These are phyloP conservation scores for Rhynchospora tenuis DNA, from an alignment of 176 grass and related monocot species.

Conservation along the genomic window DNA sequence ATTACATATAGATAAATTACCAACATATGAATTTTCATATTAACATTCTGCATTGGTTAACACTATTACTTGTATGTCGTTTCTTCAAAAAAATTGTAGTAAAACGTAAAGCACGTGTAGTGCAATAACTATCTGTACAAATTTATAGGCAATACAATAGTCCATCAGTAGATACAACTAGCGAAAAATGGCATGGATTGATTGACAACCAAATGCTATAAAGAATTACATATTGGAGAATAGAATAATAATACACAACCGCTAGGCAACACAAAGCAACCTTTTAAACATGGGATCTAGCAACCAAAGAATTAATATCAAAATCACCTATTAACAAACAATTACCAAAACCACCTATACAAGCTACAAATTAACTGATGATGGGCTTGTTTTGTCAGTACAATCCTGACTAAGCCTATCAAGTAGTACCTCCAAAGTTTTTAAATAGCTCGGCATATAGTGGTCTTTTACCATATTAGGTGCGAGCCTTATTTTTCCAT, in stretches of 20 bases:
- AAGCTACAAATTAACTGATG: slow-evolving; percentile 27
- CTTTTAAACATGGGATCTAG: slow-evolving; percentile 8
- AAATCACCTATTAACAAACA: slow-evolving; percentile 1
- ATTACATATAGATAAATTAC: too few relatives aligned
- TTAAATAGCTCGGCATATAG: slow-evolving; percentile 71
- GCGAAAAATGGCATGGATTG: background rate
- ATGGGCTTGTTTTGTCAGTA: slow-evolving; percentile 8
- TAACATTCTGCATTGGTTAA: background rate
- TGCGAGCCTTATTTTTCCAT: slow-evolving; percentile 56
- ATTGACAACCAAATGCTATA: slow-evolving; percentile 11
- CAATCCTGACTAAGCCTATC: slow-evolving; percentile 38
- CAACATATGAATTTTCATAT: background rate
- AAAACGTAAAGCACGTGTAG: background rate
- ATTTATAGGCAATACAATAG: background rate
- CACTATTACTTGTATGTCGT: background rate
- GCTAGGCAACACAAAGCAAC: background rate
- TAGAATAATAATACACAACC: background rate
- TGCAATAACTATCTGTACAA: slow-evolving; percentile 4
- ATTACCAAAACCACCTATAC: background rate
- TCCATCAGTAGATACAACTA: background rate
- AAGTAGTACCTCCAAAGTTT: slow-evolving; percentile 51
- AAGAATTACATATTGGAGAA: background rate
- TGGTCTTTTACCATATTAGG: slow-evolving; percentile 63
- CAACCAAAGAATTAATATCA: slow-evolving; percentile 16
- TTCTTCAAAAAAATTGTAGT: background rate